Evolutionary conservation across 108 stramenopile genomes (phyloP), one percentile per base, ranked within the genome.

Genomic region (Skeletonema marinoi): DNA sequence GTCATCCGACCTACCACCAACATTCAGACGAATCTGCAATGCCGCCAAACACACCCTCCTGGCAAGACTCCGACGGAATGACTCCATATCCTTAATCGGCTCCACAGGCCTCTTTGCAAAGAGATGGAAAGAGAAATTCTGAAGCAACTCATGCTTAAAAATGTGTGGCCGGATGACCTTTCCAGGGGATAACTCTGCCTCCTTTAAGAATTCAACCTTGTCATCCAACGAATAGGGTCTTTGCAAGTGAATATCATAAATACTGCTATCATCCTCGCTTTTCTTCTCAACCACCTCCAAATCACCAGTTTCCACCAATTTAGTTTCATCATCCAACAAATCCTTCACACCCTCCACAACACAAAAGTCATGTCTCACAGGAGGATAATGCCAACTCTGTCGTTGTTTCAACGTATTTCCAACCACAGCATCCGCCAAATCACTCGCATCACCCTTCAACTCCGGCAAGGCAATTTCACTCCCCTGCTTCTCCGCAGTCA

Each of bases 71-170:
- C 90, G 87, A 29, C 93, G 90, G 85, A 97, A 95, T 4, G 93
- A 93, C 29, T 85, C 85, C 46, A 97, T 68, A 59, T 92, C 89
- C 16, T 86, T 85, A 74, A 98, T 87, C 5, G 93, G 90, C 78
- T 97, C 94, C 44, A 98, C 96, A 16, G 97, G 97, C 42, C 97
- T 84, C 86, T 98, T 98, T 61, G 97, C 93, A 83, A 98, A 98
- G 9, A 98, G 86, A 75, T 98, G 98, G 71, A 98, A 86, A 1
- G 96, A 96, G 74, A 98, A 98, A 10, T 93, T 86, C 73, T 97
- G 98, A 13, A 97, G 75, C 65, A 96, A 74, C 78, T 96, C 95
- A 60, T 97, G 97, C 59, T 88, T 90, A 88, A 89, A 96, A 68
- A 96, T 94, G 67, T 96, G 96, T 17, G 96, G 96, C 0, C 96